Percentiles rank a stretch among this genome's conserved stretches.
Conservation (phyloP, 139 green algal genomes). For the Chlorella sp. region DNA sequence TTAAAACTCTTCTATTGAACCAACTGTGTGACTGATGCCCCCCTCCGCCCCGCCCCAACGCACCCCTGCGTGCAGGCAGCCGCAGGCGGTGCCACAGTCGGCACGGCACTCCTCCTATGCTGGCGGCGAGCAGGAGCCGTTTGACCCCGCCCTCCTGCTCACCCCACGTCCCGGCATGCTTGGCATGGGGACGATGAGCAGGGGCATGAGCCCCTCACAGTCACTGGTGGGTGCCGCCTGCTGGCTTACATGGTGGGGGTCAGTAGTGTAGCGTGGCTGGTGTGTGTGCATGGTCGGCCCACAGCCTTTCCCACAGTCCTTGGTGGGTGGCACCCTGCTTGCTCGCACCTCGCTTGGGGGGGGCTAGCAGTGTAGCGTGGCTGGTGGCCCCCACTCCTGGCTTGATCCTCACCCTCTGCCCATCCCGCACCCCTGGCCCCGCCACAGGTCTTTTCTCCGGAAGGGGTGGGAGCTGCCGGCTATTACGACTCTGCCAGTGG, state of each 20-base stretch:
- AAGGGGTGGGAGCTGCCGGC: not conserved
- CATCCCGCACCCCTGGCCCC: not conserved
- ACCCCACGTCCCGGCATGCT: not conserved
- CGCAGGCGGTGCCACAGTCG: not conserved
- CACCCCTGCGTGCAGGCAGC: not conserved
- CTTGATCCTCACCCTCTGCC: not conserved
- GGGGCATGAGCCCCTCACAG: not conserved
- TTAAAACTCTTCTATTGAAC: no score
- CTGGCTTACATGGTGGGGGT: not conserved
- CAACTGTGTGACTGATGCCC: no score
- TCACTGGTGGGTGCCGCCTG: not conserved
- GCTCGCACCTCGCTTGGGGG: no score
- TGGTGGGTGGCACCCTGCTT: no score
- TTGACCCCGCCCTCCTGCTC: conserved; percentile 30
- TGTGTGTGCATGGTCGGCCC: no score
- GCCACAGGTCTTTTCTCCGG: conserved; percentile 12
- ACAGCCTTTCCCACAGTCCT: no score
- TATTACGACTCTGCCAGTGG: not conserved
- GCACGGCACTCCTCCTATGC: not conserved
- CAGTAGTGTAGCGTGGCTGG: no score
- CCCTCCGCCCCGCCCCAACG: no score
- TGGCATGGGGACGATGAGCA: not conserved
- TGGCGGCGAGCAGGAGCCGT: not conserved
- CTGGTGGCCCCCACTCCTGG: no score
- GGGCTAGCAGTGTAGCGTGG: no score